Percentiles rank a stretch among this genome's conserved stretches.
These are phyloP conservation scores for Dendrostoma leiphaemia DNA, from an alignment of 2,329 filamentous ascomycete species.

Conservation along the genomic window DNA sequence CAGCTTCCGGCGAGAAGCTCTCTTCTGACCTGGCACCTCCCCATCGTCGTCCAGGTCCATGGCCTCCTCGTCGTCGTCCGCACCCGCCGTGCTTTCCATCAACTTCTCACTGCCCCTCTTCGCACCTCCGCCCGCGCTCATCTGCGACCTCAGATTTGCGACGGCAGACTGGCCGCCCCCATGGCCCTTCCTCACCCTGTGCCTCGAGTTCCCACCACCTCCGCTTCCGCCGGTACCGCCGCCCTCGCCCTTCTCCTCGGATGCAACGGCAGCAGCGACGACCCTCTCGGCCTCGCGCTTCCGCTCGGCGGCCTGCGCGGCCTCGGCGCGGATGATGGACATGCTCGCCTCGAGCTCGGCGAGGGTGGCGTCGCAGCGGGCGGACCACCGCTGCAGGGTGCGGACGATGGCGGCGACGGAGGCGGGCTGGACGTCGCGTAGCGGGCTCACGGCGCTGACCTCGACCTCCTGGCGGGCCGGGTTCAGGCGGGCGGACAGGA, in stretches of 20 bases:
- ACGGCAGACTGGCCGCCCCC: neutral
- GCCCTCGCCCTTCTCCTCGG: slow-evolving; percentile 32
- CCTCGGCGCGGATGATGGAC: slow-evolving; percentile 58
- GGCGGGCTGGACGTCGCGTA: slow-evolving; percentile 79
- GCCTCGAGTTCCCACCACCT: slow-evolving; percentile 1
- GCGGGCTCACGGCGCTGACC: slow-evolving; percentile 76
- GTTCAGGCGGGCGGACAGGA: slow-evolving; percentile 81
- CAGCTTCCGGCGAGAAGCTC: slow-evolving; percentile 53
- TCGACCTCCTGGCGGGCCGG: slow-evolving; percentile 71
- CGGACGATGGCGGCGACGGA: slow-evolving; percentile 67
- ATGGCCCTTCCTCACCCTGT: neutral
- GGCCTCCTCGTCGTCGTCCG: slow-evolving; percentile 44
- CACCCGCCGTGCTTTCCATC: slow-evolving; percentile 39
- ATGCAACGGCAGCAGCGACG: slow-evolving; percentile 48
- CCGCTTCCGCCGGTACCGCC: slow-evolving; percentile 21
- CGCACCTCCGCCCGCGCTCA: slow-evolving; percentile 5
- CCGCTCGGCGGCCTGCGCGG: slow-evolving; percentile 51
- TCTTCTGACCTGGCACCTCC: slow-evolving; percentile 49
- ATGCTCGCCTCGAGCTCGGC: slow-evolving; percentile 75
- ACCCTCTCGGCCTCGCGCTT: slow-evolving; percentile 45
- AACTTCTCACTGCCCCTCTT: slow-evolving; percentile 27
- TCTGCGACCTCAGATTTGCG: neutral
- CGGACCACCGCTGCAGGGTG: slow-evolving; percentile 71
- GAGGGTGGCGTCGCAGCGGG: slow-evolving; percentile 73
- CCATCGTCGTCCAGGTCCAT: slow-evolving; percentile 57